Evolutionary conservation across 345 rosid species (phyloP), one percentile per base, ranked within the genome.

Genomic region (Aethionema arabicum): DNA sequence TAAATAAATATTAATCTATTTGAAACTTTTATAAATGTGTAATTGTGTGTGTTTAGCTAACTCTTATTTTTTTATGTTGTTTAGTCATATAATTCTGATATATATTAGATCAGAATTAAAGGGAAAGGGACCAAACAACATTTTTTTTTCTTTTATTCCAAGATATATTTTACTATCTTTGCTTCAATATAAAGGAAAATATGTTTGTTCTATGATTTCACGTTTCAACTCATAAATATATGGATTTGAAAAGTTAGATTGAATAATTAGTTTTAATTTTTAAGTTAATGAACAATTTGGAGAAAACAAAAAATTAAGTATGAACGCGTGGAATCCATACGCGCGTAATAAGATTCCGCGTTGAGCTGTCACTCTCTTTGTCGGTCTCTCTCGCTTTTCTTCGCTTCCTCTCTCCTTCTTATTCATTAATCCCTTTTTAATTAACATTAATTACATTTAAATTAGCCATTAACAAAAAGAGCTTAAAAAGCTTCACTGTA

Each of bases 341-440:
- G 65, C 59, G 64, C 43, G 74, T 11, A 70, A 50, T 15, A 11
- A 11, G 37, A 11, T 63, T 44, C 62, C 65, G 74, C 69, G 69
- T 70, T 70, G 74, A 50, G 74, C 74, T 70, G 74, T 70, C 74
- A 12, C 68, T 7, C 63, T 47, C 63, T 62, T 40, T 55, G 74
- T 70, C 74, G 56, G 68, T 61, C 67, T 48, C 32, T 49, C 11
- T 32, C 52, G 52, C 35, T 29, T 30, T 56, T 38, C 56, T 44
- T 59, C 11, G 48, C 66, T 43, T 44, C 56, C 42, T 53, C 61
- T 53, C 51, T 53, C 60, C 44, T 52, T 51, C 30, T 46, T 52
- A 5, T 10, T 32, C 31, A 58, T 58, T 58, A 57, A 38, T 5
- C 8, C 38, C 38, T 35, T 8, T 35, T 56, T 11, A 5, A 6